These are phyloP conservation scores for Fusarium coicis DNA, from an alignment of 2,329 filamentous ascomycete genomes.

Conservation along the genomic window DNA sequence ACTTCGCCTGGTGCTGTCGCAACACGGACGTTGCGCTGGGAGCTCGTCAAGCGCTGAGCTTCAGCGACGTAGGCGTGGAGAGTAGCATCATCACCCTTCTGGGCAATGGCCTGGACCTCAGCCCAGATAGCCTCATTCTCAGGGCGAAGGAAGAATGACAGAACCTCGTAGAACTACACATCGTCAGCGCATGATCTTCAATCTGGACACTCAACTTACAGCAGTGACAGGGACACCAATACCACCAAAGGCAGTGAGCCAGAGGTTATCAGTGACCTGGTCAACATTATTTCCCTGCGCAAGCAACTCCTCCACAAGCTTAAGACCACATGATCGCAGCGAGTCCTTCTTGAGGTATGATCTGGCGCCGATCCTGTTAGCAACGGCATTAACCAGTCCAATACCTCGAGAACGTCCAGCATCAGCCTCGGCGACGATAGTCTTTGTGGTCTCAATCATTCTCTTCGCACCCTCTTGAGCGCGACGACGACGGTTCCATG, in stretches of 20 bases:
- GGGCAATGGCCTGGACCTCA: slow-evolving; percentile 54
- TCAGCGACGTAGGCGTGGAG: slow-evolving; percentile 54
- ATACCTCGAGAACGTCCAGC: slow-evolving; percentile 47
- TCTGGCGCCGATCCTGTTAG: slow-evolving; percentile 45
- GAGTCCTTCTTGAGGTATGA: slow-evolving; percentile 49
- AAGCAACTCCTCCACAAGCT: slow-evolving; percentile 53
- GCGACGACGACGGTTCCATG: slow-evolving; percentile 57
- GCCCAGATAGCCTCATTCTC: slow-evolving; percentile 56
- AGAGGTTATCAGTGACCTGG: slow-evolving; percentile 50
- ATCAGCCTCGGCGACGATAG: slow-evolving; percentile 52
- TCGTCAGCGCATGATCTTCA: background rate
- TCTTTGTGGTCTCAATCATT: slow-evolving; percentile 53
- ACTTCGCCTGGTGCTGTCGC: slow-evolving; percentile 49
- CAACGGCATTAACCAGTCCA: slow-evolving; percentile 45
- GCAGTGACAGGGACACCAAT: slow-evolving; percentile 52
- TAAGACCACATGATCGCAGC: slow-evolving; percentile 53
- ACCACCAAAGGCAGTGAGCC: slow-evolving; percentile 55
- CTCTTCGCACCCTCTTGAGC: slow-evolving; percentile 53
- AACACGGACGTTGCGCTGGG: slow-evolving; percentile 53
- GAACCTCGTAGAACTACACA: slow-evolving; percentile 57
- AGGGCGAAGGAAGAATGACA: slow-evolving; percentile 54
- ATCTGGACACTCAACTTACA: slow-evolving; percentile 41
- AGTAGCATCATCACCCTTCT: slow-evolving; percentile 48
- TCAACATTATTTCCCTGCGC: slow-evolving; percentile 48
- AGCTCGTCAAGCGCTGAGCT: slow-evolving; percentile 54